Percentiles rank a stretch among this genome's conserved stretches.
Conservation (phyloP, 805 yeast genomes). For the Barnettozyma botsteinii region DNA sequence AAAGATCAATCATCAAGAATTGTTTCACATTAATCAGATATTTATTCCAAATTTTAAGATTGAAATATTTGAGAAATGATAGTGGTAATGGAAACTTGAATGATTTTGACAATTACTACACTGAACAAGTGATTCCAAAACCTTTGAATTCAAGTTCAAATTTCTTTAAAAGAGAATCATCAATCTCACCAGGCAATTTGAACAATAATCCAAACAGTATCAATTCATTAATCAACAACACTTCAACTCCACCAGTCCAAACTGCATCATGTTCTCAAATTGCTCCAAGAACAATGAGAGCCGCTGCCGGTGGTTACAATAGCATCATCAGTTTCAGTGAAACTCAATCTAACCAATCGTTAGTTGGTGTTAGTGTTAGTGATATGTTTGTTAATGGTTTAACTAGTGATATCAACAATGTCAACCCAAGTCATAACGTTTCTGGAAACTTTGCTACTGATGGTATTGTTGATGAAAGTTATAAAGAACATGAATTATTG, state of each 20-base stretch:
- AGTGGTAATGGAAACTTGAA: conserved; percentile 9
- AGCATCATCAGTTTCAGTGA: conserved; percentile 17
- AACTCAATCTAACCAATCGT: conserved; percentile 9
- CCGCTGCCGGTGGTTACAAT: conserved; percentile 19
- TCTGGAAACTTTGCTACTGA: conserved; percentile 4
- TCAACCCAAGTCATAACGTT: not conserved
- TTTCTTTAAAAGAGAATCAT: conserved; percentile 12
- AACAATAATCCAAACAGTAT: conserved; percentile 4
- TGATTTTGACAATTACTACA: conserved; percentile 21
- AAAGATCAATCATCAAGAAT: conserved; percentile 28
- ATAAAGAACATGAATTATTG: conserved; percentile 25
- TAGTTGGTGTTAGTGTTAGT: conserved; percentile 22
- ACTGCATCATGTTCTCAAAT: conserved; percentile 29
- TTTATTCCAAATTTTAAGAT: conserved; percentile 27
- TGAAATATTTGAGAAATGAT: conserved; percentile 25
- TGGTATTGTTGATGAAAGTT: conserved; percentile 20
- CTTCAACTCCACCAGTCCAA: conserved; percentile 5
- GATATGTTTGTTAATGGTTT: conserved; percentile 25
- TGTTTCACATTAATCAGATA: conserved; percentile 29
- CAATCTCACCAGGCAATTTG: conserved; percentile 2
- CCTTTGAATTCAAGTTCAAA: conserved; percentile 18
- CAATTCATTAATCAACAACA: conserved; percentile 3
- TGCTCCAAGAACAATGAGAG: conserved; percentile 29
- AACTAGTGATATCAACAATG: conserved; percentile 16
- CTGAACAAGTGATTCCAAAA: conserved; percentile 25